phyloP scores from a whole-genome alignment of 352 stramenopile genomes.

The Lagenidium sp. region DNA sequence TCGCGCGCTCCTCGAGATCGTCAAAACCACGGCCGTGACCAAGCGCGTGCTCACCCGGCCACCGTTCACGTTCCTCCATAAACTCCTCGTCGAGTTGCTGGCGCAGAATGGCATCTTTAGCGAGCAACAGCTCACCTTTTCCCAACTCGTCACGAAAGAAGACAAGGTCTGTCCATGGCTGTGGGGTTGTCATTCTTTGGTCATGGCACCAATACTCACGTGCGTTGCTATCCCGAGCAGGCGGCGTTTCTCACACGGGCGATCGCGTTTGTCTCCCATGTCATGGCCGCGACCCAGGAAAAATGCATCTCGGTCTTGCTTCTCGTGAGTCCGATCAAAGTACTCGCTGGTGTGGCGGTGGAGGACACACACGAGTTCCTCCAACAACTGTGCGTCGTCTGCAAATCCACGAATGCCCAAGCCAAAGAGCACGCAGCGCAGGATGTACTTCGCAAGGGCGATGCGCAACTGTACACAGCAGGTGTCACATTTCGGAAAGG shows the following conservation, averaged over 20 bases:
- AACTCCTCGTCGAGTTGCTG: constrained; percentile 63
- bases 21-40: constrained; percentile 60
- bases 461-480: constrained; percentile 57
- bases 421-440: constrained; percentile 42
- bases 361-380: constrained; percentile 69
- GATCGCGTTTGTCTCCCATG: constrained; percentile 63
- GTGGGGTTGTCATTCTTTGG: background rate
- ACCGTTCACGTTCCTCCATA: constrained; percentile 80
- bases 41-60: constrained; percentile 57
- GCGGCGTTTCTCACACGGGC: constrained; percentile 70
- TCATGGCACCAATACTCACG: too few species aligned
- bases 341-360: constrained; percentile 58
- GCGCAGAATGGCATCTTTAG: constrained; percentile 54
- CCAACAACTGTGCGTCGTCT: constrained; percentile 57
- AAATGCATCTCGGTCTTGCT: constrained; percentile 59
- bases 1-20: constrained; percentile 40
- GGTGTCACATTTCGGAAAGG: constrained; percentile 68
- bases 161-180: too few species aligned
- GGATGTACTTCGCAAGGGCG: constrained; percentile 52
- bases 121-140: constrained; percentile 51
- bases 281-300: constrained; percentile 27
- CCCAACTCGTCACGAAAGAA: constrained; percentile 50
- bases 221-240: too few species aligned
- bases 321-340: constrained; percentile 77
- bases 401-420: constrained; percentile 28